Evolutionary conservation across 768 basidiomycete genomes (phyloP).

Genomic region (Leccinum uliginosum): DNA sequence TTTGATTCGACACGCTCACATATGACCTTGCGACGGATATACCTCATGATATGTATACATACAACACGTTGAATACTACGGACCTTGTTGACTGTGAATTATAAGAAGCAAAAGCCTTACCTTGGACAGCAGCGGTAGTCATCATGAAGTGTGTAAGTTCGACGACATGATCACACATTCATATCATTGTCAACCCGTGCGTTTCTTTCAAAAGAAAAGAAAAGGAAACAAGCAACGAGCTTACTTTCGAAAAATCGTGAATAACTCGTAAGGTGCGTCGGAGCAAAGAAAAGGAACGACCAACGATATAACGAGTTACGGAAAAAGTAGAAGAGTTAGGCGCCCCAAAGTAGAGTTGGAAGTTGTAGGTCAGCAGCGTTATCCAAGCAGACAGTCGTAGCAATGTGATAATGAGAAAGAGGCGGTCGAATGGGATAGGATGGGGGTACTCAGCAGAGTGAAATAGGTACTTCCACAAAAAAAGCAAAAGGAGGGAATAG

Average conservation of each 20-base stretch:
- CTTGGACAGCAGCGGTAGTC: not conserved
- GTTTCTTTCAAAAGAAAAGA: not conserved
- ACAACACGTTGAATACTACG: not conserved
- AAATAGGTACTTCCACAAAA: slow-evolving; percentile 10
- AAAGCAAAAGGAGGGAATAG: slow-evolving; percentile 3
- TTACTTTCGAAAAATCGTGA: slow-evolving; percentile 10
- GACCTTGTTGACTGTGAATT: not conserved
- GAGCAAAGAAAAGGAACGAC: not conserved
- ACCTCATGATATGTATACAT: not conserved
- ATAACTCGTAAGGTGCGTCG: slow-evolving; percentile 5
- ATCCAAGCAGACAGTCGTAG: slow-evolving; percentile 6
- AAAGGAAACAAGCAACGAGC: not conserved
- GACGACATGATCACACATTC: not conserved
- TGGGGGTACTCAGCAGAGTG: slow-evolving; percentile 1
- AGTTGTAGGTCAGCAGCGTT: slow-evolving; percentile 1
- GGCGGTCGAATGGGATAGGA: not conserved
- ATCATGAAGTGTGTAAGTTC: not conserved
- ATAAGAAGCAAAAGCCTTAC: not conserved
- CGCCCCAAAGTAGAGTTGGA: not conserved
- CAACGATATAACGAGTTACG: not conserved
- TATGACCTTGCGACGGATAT: not conserved
- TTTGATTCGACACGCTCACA: not conserved
- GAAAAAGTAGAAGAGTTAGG: not conserved
- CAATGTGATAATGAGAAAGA: slow-evolving; percentile 1
- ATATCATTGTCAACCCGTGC: not conserved